Percentiles rank a stretch among this genome's conserved stretches.
phyloP scores from a whole-genome alignment of 768 basidiomycete genomes.

The Asterophora parasitica region DNA sequence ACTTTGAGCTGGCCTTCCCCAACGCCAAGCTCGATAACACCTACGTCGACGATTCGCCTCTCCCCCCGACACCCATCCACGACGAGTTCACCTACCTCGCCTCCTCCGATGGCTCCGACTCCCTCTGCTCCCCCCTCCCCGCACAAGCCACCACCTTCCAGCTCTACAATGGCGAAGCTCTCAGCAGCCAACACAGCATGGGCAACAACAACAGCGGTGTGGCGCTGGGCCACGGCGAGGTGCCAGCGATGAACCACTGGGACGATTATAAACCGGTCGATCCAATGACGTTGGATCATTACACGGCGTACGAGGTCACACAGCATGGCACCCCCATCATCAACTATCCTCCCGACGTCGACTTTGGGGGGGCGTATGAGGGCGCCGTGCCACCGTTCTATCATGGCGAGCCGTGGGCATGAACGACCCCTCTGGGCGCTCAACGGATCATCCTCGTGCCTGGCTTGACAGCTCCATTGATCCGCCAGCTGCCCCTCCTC shows the following conservation, averaged over 20 bases:
- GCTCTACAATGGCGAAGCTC: conserved; percentile 10
- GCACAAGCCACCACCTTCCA: conserved; percentile 9
- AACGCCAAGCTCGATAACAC: conserved; percentile 13
- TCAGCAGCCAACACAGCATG: no score
- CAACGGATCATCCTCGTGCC: not conserved
- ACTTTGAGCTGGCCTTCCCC: conserved; percentile 9
- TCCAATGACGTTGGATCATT: conserved; percentile 13
- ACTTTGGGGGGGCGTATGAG: conserved; percentile 8
- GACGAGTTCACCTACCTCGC: conserved; percentile 24
- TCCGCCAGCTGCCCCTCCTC: not conserved
- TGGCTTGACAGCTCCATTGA: conserved; percentile 1
- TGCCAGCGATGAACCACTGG: conserved; percentile 22
- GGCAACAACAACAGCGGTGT: no score
- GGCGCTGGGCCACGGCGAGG: no score
- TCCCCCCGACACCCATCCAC: conserved; percentile 19
- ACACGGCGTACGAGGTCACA: conserved; percentile 9
- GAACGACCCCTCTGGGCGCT: not conserved
- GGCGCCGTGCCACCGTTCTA: conserved; percentile 2
- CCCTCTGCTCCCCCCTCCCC: conserved; percentile 28
- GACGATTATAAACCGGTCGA: conserved; percentile 17
- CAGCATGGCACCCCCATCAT: conserved; percentile 10
- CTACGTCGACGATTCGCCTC: conserved; percentile 10
- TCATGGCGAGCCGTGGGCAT: conserved; percentile 12
- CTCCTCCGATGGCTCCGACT: conserved; percentile 22
- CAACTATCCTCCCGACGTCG: conserved; percentile 12